Evolutionary conservation across 2,329 filamentous ascomycete genomes (phyloP).

Genomic region (Colletotrichum spinosum): DNA sequence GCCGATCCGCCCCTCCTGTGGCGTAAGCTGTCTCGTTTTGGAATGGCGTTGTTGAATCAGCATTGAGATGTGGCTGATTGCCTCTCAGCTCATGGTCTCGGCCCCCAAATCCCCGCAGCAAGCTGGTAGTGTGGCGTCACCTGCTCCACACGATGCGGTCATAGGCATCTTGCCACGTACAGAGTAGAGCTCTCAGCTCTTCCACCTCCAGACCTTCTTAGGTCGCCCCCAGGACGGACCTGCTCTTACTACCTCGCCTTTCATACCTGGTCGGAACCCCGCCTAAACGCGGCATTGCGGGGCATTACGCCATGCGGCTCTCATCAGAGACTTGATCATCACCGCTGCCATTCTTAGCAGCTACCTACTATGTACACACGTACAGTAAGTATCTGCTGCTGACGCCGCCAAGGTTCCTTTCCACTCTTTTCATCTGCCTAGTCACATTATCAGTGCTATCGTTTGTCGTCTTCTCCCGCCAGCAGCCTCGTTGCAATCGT

Average conservation of each 20-base stretch:
- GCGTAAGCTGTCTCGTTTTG: constrained; percentile 22
- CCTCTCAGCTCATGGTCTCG: not conserved
- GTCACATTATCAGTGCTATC: not conserved
- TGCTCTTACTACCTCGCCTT: not conserved
- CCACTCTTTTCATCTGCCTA: constrained; percentile 5
- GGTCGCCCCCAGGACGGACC: constrained; percentile 5
- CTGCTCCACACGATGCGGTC: constrained; percentile 38
- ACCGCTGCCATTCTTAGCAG: too few species aligned
- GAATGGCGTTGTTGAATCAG: not conserved
- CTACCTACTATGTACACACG: too few species aligned
- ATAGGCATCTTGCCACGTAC: constrained; percentile 6
- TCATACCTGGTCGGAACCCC: not conserved
- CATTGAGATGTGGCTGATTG: constrained; percentile 15
- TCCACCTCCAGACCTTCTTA: not conserved
- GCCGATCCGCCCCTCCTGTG: constrained; percentile 27
- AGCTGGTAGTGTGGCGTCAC: constrained; percentile 35
- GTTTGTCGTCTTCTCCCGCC: not conserved
- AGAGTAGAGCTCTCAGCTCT: not conserved
- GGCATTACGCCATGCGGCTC: constrained; percentile 38
- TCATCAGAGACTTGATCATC: constrained; percentile 8
- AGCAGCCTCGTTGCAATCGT: constrained; percentile 1
- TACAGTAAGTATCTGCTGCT: not conserved
- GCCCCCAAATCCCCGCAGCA: not conserved
- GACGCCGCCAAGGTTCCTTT: constrained; percentile 7
- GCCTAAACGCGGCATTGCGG: constrained; percentile 21